Evolutionary conservation across 106 monocot genomes (phyloP), one percentile per base, ranked within the genome.

Genomic region (Dendrobium nobile): DNA sequence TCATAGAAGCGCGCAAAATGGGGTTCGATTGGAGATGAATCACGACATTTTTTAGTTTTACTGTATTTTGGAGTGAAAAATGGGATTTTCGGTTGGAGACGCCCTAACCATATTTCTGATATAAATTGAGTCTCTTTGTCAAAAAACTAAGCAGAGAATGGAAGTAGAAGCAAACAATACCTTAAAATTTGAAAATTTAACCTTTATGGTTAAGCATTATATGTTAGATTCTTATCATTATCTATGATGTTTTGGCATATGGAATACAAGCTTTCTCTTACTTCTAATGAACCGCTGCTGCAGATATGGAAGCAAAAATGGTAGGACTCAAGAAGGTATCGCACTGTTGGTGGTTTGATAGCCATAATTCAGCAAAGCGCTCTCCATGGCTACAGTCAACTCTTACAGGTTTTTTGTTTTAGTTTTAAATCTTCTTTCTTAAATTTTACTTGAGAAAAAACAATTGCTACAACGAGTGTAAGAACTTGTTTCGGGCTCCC

Each of bases 361-460:
- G 80, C 73, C 80, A 80, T 54, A 80, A n/a, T 54, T 33, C 47
- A 37, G n/a, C 80, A 41, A 73, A 54, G 19, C 80, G 28, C 11
- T 80, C 80, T 72, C 54, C 72, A 70, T 80, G 80, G 80, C 72
- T 80, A 4, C 47, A n/a, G 11, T 80, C 80, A 47, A 80, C 80
- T 41, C 54, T 80, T 54, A 54, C 80, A 80, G 80, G 80, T 80
- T 47, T 75, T 72, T 5, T 40, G 27, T n/a, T 28, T n/a, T 31
- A 67, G 24, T 67, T 31, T 67, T 33, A 7, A 7, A 7, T 45
- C 9, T 45, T 45, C 0, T 58, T 58, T 19, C 58, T 58, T 58
- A 17, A 17, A 5, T 58, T 58, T 4, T 58, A 19, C 0, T 58
- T 58, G 16, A 58, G 58, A 1, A 19, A 19, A 19, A 58, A n/a